Conservation (phyloP, 192 early-diverging fungal species). For the Coemansia sp. region DNA sequence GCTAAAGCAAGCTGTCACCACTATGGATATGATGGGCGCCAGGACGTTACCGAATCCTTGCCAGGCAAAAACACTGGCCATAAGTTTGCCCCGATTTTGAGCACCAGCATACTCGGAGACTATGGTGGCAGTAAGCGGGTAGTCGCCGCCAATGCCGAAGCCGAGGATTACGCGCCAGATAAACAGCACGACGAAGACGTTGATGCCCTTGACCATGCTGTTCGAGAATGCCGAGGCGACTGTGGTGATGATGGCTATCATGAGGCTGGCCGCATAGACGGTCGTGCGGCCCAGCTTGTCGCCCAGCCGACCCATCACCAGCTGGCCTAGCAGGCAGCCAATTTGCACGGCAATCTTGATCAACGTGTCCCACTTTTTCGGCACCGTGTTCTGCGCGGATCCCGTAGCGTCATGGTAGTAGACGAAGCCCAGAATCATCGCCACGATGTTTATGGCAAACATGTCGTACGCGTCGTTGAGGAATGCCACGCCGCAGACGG, state of each 20-base stretch:
- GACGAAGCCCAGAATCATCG: constrained; percentile 80
- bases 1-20: constrained; percentile 71
- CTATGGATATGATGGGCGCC: constrained; percentile 74
- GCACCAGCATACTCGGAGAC: constrained; percentile 87
- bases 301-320: constrained; percentile 82
- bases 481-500: constrained; percentile 79
- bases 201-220: constrained; percentile 64
- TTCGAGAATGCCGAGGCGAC: constrained; percentile 75
- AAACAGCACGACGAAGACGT: constrained; percentile 68
- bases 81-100: constrained; percentile 82
- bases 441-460: constrained; percentile 87
- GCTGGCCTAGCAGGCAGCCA: constrained; percentile 92
- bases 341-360: constrained; percentile 85
- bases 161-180: constrained; percentile 93
- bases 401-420: constrained; percentile 56
- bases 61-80: constrained; percentile 89
- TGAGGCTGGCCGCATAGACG: constrained; percentile 84
- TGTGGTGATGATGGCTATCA: constrained; percentile 87
- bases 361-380: constrained; percentile 70
- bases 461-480: constrained; percentile 96
- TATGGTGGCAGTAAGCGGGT: constrained; percentile 91
- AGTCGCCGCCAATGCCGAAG: constrained; percentile 93
- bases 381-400: constrained; percentile 54
- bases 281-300: constrained; percentile 87
- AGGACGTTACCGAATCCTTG: constrained; percentile 88